Conservation (phyloP, 495 filamentous ascomycete species). For the Xylaria acuta region DNA sequence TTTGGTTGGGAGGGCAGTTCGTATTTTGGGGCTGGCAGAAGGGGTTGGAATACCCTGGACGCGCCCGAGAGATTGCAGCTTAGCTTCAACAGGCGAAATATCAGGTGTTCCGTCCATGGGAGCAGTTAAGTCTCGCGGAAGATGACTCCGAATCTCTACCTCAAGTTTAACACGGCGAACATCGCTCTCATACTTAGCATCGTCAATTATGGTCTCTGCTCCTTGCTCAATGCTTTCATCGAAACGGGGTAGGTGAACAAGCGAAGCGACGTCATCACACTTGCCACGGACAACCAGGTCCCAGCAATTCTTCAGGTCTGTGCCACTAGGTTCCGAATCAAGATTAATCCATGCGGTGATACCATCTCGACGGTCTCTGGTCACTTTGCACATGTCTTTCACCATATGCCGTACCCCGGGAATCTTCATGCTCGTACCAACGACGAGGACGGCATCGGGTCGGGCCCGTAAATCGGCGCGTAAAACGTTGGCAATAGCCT, state of each 20-base stretch:
- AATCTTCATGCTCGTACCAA: constrained; percentile 93
- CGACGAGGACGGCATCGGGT: constrained; percentile 91
- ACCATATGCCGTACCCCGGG: constrained; percentile 89
- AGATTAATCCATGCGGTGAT: constrained; percentile 94
- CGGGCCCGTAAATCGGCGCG: constrained; percentile 80
- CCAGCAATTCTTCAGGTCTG: constrained; percentile 89
- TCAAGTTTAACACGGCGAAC: constrained; percentile 47
- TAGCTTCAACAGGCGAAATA: constrained; percentile 39
- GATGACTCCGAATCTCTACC: constrained; percentile 40
- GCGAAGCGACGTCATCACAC: constrained; percentile 84
- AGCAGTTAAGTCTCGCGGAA: constrained; percentile 28
- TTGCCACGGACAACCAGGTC: constrained; percentile 87
- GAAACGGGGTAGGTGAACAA: constrained; percentile 76
- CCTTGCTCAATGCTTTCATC: constrained; percentile 62
- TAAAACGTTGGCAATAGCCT: constrained; percentile 91
- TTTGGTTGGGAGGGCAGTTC: constrained; percentile 53
- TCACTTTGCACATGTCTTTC: constrained; percentile 83
- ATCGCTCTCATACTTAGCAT: constrained; percentile 43
- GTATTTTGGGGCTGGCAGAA: constrained; percentile 60
- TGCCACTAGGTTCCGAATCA: constrained; percentile 77
- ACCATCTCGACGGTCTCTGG: constrained; percentile 82
- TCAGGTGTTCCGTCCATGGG: constrained; percentile 35
- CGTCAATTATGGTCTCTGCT: constrained; percentile 44
- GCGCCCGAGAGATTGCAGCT: constrained; percentile 40
- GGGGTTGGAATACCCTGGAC: constrained; percentile 68